Evolutionary conservation across 148 eudicot genomes (phyloP).

Genomic region (Talinum fruticosum): DNA sequence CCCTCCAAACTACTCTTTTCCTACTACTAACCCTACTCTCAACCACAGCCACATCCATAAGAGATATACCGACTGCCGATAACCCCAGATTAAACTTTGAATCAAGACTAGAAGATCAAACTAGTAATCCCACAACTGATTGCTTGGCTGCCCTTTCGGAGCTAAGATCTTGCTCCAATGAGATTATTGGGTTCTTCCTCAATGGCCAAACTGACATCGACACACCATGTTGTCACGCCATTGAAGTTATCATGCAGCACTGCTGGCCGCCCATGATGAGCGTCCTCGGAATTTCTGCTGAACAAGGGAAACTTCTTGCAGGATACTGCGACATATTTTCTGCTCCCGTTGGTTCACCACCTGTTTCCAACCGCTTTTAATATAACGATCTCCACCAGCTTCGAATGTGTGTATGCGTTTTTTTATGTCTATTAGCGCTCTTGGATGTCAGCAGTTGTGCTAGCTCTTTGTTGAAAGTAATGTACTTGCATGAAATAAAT

Average conservation of each 20-base stretch:
- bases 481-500: too few relatives aligned
- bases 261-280: conserved; percentile 58
- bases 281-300: conserved; percentile 41
- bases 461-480: too few relatives aligned
- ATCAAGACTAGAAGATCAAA: neutral
- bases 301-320: conserved; percentile 41
- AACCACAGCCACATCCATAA: conserved; percentile 10
- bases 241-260: conserved; percentile 30
- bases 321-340: conserved; percentile 46
- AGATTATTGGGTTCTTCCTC: conserved; percentile 42
- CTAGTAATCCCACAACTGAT: conserved; percentile 2
- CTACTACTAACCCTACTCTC: neutral
- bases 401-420: too few relatives aligned
- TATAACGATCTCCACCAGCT: too few relatives aligned
- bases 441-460: too few relatives aligned
- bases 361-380: neutral
- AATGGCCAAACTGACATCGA: conserved; percentile 46
- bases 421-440: too few relatives aligned
- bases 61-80: conserved; percentile 9
- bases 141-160: conserved; percentile 49
- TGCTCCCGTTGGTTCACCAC: conserved; percentile 15
- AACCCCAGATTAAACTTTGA: conserved; percentile 7
- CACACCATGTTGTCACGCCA: conserved; percentile 43
- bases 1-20: neutral
- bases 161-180: conserved; percentile 50